Conservation (phyloP, 2,329 filamentous ascomycete species). For the Cladophialophora yegresii region DNA sequence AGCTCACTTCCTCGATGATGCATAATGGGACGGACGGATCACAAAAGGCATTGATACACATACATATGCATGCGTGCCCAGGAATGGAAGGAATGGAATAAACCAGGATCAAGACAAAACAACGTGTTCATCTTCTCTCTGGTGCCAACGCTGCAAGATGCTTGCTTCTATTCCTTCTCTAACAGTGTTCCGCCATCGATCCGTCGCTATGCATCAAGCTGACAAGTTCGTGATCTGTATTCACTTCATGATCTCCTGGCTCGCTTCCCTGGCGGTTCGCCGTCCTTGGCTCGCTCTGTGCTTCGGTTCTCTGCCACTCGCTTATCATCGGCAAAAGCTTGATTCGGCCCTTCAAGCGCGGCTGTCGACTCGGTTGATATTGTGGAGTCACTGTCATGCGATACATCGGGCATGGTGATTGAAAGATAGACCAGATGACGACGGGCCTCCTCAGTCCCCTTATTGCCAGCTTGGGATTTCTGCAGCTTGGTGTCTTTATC, state of each 20-base stretch:
- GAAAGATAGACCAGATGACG: conserved; percentile 23
- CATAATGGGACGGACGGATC: not conserved
- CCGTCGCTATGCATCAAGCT: conserved; percentile 13
- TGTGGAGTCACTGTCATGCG: not conserved
- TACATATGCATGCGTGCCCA: not conserved
- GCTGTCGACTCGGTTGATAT: not conserved
- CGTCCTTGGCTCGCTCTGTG: conserved; percentile 12
- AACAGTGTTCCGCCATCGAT: not conserved
- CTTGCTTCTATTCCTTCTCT: not conserved
- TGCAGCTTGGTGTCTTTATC: not conserved
- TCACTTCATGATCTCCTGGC: conserved; percentile 19
- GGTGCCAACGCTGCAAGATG: not conserved
- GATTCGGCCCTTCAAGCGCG: not conserved
- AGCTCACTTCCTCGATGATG: not conserved
- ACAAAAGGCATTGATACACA: not conserved
- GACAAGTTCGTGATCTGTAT: not conserved
- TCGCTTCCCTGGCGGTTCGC: conserved; percentile 27
- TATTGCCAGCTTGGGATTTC: not conserved
- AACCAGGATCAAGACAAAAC: conserved; percentile 6
- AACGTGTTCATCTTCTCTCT: not conserved
- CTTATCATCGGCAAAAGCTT: not conserved
- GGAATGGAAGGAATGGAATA: conserved; percentile 15
- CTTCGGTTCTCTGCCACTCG: not conserved
- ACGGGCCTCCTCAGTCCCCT: not conserved
- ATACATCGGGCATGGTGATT: conserved; percentile 20